A percentile compares a stretch with the other conserved stretches of the same genome.
phyloP scores from a whole-genome alignment of 192 early-diverging fungal genomes.

The Coemansia sp. region DNA sequence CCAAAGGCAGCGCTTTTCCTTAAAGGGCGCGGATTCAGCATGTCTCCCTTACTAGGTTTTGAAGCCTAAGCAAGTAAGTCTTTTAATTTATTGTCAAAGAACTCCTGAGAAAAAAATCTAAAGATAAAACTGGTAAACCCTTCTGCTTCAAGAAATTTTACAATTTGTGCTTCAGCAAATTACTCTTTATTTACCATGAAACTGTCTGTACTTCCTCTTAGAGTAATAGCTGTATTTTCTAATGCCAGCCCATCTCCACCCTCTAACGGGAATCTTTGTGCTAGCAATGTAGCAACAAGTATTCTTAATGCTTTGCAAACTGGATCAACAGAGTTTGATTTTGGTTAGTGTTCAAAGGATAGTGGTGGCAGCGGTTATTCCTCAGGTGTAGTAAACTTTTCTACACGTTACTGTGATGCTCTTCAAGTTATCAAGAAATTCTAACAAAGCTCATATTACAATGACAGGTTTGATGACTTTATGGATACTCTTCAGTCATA shows the following conservation, averaged over 20 bases:
- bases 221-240: not conserved
- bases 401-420: not conserved
- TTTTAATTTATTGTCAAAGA: too few species aligned
- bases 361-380: not conserved
- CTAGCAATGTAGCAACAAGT: not conserved
- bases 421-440: not conserved
- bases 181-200: not conserved
- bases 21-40: too few species aligned
- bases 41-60: too few species aligned
- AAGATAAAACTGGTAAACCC: not conserved
- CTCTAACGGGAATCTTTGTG: not conserved
- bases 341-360: not conserved
- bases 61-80: too few species aligned
- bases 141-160: constrained; percentile 2
- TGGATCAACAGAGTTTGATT: not conserved
- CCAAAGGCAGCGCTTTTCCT: too few species aligned
- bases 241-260: not conserved
- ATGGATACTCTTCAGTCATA: not conserved
- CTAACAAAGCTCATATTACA: not conserved
- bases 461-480: not conserved
- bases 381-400: not conserved
- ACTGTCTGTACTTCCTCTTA: not conserved
- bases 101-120: not conserved
- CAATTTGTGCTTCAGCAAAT: not conserved
- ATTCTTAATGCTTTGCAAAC: not conserved